These are phyloP conservation scores for Peniophora sp. DNA, from an alignment of 1,284 basidiomycete species.

Conservation along the genomic window DNA sequence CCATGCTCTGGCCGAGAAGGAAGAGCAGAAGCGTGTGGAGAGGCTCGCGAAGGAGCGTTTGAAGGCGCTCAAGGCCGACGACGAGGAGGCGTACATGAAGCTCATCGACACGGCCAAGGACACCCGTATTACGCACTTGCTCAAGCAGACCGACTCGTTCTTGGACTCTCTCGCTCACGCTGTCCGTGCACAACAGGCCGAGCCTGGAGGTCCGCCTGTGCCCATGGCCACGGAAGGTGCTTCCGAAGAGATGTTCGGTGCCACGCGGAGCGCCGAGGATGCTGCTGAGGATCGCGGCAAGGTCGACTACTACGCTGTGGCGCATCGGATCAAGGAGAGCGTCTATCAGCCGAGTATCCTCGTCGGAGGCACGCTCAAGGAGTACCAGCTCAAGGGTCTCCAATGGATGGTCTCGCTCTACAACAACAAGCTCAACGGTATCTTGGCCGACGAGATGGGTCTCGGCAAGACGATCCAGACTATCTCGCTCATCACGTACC, in stretches of 20 bases:
- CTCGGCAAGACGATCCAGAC: conserved; percentile 95
- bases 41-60: conserved; percentile 96
- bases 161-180: conserved; percentile 94
- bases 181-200: conserved; percentile 90
- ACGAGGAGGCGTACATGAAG: conserved; percentile 99
- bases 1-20: conserved; percentile 90
- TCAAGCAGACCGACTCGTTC: conserved; percentile 92
- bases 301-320: conserved; percentile 96
- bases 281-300: conserved; percentile 62
- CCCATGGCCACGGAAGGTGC: conserved; percentile 58
- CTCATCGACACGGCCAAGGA: conserved; percentile 99
- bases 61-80: conserved; percentile 94
- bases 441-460: conserved; percentile 99
- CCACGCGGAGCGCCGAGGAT: conserved; percentile 59
- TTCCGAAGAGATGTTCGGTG: conserved; percentile 88
- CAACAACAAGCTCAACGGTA: conserved; percentile 96
- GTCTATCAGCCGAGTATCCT: conserved; percentile 83
- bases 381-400: conserved; percentile 87
- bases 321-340: conserved; percentile 90
- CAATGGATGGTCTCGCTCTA: conserved; percentile 99
- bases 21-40: conserved; percentile 98
- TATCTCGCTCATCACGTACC: conserved; percentile 92
- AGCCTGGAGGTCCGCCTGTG: conserved; percentile 29
- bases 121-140: conserved; percentile 94
- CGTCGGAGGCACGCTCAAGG: conserved; percentile 81